A percentile compares a stretch with the other conserved stretches of the same genome.
Evolutionary conservation across 768 basidiomycete genomes (phyloP).

Genomic region (Hericium coralloides): DNA sequence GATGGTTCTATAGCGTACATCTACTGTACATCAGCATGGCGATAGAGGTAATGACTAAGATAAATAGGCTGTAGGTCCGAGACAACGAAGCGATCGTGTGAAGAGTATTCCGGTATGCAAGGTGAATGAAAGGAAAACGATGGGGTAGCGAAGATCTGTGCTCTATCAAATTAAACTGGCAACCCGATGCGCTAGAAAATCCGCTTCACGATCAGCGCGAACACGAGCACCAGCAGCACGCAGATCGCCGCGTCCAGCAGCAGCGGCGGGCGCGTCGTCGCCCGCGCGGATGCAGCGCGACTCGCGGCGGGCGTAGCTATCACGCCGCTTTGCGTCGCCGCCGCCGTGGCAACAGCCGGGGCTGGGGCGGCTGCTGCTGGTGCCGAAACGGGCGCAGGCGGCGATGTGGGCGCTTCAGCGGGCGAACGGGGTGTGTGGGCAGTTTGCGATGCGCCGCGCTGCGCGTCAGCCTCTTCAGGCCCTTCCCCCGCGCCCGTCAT

Average conservation of each 20-base stretch:
- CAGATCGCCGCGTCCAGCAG: constrained; percentile 69
- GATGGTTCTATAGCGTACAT: too few relatives aligned
- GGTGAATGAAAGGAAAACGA: neutral
- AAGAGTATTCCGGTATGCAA: neutral
- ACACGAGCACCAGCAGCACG: constrained; percentile 57
- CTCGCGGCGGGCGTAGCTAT: too few relatives aligned
- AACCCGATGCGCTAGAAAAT: constrained; percentile 23
- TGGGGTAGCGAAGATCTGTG: neutral
- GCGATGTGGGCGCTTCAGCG: neutral
- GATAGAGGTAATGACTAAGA: too few relatives aligned
- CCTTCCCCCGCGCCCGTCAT: neutral
- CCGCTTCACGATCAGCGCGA: constrained; percentile 60
- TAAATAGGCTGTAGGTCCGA: too few relatives aligned
- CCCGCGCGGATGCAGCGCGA: neutral
- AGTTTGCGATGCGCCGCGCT: neutral
- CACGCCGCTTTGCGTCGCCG: neutral
- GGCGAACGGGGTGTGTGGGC: neutral
- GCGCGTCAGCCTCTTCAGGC: neutral
- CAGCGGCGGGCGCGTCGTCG: constrained; percentile 38
- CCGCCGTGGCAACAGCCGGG: neutral
- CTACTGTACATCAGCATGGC: too few relatives aligned
- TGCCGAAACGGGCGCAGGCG: neutral
- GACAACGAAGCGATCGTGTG: too few relatives aligned
- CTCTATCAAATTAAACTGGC: too few relatives aligned
- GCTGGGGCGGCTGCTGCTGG: neutral